Conservation (phyloP, 306 rosid genomes). For the Mucuna pruriens region DNA sequence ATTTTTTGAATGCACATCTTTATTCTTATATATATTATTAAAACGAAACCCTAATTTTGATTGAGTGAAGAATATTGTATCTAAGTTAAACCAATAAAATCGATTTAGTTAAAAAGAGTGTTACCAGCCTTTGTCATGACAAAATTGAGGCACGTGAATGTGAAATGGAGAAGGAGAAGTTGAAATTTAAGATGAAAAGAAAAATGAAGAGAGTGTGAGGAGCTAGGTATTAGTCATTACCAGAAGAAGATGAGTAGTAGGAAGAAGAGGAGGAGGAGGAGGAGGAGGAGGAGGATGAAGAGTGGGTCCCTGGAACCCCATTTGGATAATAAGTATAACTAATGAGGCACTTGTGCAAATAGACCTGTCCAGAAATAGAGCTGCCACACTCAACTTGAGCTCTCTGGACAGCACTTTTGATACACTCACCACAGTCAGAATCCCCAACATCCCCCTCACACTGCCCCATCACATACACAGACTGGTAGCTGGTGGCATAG, state of each 20-base stretch:
- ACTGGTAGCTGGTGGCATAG: slow-evolving; percentile 77
- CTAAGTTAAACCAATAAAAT: too few relatives aligned
- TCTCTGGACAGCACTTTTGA: slow-evolving; percentile 81
- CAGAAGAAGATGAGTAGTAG: slow-evolving; percentile 64
- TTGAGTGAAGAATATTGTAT: too few relatives aligned
- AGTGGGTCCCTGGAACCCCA: slow-evolving; percentile 66
- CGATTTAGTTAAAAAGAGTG: too few relatives aligned
- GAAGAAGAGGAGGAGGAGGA: slow-evolving; percentile 48
- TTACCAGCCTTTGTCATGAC: too few relatives aligned
- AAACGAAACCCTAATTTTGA: too few relatives aligned
- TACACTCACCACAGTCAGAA: slow-evolving; percentile 91
- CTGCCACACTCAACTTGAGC: slow-evolving; percentile 94
- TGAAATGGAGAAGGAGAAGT: not conserved
- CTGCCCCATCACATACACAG: slow-evolving; percentile 84
- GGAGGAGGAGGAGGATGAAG: slow-evolving; percentile 40
- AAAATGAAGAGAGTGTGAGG: slow-evolving; percentile 28
- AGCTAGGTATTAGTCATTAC: slow-evolving; percentile 39
- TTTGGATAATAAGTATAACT: slow-evolving; percentile 87
- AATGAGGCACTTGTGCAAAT: slow-evolving; percentile 84
- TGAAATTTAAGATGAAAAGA: not conserved
- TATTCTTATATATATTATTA: too few relatives aligned
- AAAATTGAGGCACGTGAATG: slow-evolving; percentile 8
- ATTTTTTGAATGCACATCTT: too few relatives aligned
- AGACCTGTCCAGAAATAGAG: slow-evolving; percentile 87
- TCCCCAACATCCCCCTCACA: slow-evolving; percentile 96